A percentile compares a stretch with the other conserved stretches of the same genome.
Conservation (phyloP, 495 filamentous ascomycete genomes). For the Penicillium pulvis region DNA sequence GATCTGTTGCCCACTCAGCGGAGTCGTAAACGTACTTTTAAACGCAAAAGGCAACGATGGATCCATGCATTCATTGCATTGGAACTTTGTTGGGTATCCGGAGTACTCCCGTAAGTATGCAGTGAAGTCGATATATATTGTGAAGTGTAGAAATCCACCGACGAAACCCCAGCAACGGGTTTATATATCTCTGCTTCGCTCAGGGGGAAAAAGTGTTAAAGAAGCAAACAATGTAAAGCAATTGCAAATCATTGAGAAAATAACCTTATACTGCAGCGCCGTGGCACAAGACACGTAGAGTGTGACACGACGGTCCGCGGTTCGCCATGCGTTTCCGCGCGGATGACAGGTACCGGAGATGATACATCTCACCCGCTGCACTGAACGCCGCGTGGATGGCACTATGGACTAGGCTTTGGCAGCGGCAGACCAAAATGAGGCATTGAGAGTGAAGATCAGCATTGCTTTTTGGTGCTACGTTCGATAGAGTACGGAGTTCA, state of each 20-base stretch:
- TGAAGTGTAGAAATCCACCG: neutral
- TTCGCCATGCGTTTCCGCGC: slow-evolving; percentile 9
- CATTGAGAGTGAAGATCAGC: neutral
- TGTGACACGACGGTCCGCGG: neutral
- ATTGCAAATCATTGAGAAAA: slow-evolving; percentile 10
- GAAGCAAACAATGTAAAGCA: neutral
- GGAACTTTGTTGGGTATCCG: neutral
- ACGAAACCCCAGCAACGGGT: slow-evolving; percentile 19
- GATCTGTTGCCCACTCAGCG: neutral
- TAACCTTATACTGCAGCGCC: slow-evolving; percentile 11
- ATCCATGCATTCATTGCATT: neutral
- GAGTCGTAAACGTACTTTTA: neutral
- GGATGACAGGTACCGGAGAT: slow-evolving; percentile 9
- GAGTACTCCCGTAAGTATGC: neutral
- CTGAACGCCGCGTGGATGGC: slow-evolving; percentile 3
- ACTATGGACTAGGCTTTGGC: slow-evolving; percentile 4
- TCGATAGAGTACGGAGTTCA: neutral
- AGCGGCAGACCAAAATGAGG: neutral
- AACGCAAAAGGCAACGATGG: neutral
- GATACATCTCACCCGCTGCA: neutral
- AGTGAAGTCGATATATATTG: neutral
- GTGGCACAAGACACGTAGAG: slow-evolving; percentile 11
- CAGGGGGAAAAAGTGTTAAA: neutral
- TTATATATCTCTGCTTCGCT: slow-evolving; percentile 1
- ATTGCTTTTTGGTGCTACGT: neutral